Evolutionary conservation across 2,329 filamentous ascomycete species (phyloP).

Genomic region (Fusarium scirpi): DNA sequence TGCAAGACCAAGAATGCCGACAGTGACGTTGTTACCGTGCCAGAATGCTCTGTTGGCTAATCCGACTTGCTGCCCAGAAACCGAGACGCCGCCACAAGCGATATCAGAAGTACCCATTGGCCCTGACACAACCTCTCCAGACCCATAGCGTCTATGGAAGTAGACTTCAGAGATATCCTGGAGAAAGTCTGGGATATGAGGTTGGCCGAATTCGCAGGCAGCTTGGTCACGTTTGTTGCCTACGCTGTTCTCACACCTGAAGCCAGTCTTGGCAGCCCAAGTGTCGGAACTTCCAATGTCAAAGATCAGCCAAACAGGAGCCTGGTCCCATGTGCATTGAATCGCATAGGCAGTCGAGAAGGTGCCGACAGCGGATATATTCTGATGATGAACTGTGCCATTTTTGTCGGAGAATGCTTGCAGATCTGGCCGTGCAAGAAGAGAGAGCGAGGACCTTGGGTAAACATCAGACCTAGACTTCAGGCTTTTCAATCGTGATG

Average conservation of each 20-base stretch:
- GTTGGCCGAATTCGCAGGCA: constrained; percentile 57
- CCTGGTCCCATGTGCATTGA: constrained; percentile 55
- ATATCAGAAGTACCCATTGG: constrained; percentile 62
- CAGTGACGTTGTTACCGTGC: constrained; percentile 65
- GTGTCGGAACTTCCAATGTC: constrained; percentile 67
- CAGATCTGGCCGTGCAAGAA: constrained; percentile 41
- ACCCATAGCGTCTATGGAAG: constrained; percentile 61
- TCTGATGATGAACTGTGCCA: constrained; percentile 48
- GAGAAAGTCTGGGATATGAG: constrained; percentile 56
- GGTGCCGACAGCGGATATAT: constrained; percentile 53
- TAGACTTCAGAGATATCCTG: constrained; percentile 57
- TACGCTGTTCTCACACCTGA: constrained; percentile 56
- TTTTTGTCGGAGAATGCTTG: constrained; percentile 28
- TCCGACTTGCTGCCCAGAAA: constrained; percentile 60
- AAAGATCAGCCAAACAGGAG: constrained; percentile 57
- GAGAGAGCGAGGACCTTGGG: constrained; percentile 48
- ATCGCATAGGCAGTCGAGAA: constrained; percentile 59
- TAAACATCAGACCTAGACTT: constrained; percentile 32
- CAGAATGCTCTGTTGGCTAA: constrained; percentile 64
- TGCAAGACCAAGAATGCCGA: constrained; percentile 63
- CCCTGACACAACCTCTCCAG: constrained; percentile 62
- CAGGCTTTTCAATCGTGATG: constrained; percentile 53
- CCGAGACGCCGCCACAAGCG: constrained; percentile 58
- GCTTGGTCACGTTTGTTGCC: constrained; percentile 49
- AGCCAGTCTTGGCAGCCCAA: constrained; percentile 58